These are phyloP conservation scores for Ceratocystis huliohia DNA, from an alignment of 2,329 filamentous ascomycete genomes.

Conservation along the genomic window DNA sequence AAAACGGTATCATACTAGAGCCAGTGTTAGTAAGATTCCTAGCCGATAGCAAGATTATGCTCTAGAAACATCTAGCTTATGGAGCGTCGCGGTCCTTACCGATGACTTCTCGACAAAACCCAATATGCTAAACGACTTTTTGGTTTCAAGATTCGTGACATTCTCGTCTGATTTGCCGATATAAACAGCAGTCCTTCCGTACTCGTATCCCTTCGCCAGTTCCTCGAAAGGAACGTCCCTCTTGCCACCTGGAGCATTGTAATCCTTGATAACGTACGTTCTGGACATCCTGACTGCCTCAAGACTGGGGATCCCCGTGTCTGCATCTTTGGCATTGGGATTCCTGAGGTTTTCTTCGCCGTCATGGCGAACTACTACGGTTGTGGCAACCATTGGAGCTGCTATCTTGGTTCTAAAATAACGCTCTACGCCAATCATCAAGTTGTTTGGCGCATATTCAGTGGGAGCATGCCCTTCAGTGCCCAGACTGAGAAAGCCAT, in stretches of 20 bases:
- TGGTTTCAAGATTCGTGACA: constrained; percentile 74
- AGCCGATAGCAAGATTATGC: no score
- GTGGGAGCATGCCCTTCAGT: constrained; percentile 39
- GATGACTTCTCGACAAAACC: constrained; percentile 69
- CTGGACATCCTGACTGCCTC: constrained; percentile 63
- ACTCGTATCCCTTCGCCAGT: constrained; percentile 86
- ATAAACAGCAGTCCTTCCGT: constrained; percentile 80
- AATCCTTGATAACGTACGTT: constrained; percentile 69
- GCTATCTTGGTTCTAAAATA: constrained; percentile 79
- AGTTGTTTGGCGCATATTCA: constrained; percentile 36
- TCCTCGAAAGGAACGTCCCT: constrained; percentile 68
- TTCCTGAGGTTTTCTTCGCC: constrained; percentile 21
- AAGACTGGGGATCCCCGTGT: constrained; percentile 36
- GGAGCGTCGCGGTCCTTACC: constrained; percentile 32
- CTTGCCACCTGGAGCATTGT: constrained; percentile 62
- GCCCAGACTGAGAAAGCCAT: constrained; percentile 67
- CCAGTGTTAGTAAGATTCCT: background rate
- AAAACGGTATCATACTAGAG: constrained; percentile 67
- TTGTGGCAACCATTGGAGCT: constrained; percentile 60
- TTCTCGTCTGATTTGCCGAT: constrained; percentile 79
- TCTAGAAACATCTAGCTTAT: background rate
- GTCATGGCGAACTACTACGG: constrained; percentile 51
- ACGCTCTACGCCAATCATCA: constrained; percentile 76
- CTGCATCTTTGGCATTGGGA: constrained; percentile 37
- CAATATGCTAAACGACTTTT: constrained; percentile 63